A percentile compares a stretch with the other conserved stretches of the same genome.
These are phyloP conservation scores for Globisporangium abappressorium DNA, from an alignment of 352 stramenopile genomes.

Conservation along the genomic window DNA sequence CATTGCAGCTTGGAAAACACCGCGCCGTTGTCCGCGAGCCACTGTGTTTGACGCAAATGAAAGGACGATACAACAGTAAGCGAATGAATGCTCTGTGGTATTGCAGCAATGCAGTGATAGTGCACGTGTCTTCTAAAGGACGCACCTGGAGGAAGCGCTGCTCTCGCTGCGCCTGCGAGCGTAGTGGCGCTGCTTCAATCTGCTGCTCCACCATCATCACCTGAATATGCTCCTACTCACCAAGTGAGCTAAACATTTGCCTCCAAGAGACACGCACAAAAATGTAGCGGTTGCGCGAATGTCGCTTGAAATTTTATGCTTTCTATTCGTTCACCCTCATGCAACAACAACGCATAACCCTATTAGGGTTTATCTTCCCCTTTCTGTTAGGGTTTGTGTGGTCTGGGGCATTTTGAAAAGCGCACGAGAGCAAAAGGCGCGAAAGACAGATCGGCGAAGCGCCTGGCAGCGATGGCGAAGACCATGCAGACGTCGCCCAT, in stretches of 20 bases:
- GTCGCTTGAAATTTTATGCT: not conserved
- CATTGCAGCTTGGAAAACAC: constrained; percentile 77
- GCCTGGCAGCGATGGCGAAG: not conserved
- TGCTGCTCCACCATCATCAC: not conserved
- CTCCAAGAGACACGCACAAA: not conserved
- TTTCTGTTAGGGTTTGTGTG: not conserved
- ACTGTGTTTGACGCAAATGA: constrained; percentile 23
- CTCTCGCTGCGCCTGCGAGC: constrained; percentile 21
- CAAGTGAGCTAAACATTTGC: not conserved
- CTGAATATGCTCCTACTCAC: not conserved
- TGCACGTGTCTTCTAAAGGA: not conserved
- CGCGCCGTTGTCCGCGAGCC: constrained; percentile 68
- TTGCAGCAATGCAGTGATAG: not conserved
- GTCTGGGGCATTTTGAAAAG: constrained; percentile 7
- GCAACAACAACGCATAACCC: constrained; percentile 1
- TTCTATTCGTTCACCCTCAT: not conserved
- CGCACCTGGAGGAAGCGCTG: constrained; percentile 48
- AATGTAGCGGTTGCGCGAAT: not conserved
- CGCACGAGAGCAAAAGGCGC: constrained; percentile 2
- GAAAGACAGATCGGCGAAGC: constrained; percentile 1
- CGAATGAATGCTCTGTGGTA: not conserved
- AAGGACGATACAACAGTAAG: not conserved
- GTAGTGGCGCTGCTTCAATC: not conserved
- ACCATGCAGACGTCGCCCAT: not conserved
- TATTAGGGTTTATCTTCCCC: not conserved